These are phyloP conservation scores for Auriculariales sp. DNA, from an alignment of 768 basidiomycete species.

Conservation along the genomic window DNA sequence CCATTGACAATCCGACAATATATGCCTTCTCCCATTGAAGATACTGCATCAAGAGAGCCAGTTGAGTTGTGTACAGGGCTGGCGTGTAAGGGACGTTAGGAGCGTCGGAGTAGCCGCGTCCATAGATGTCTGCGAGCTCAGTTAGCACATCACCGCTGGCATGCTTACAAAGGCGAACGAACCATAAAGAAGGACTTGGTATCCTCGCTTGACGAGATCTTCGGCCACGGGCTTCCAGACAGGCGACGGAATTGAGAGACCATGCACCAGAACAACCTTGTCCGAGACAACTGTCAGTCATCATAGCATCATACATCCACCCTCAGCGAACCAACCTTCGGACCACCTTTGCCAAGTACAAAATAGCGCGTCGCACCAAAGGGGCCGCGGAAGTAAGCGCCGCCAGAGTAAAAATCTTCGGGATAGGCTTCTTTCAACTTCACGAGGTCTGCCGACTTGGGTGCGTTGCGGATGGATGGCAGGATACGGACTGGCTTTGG, in stretches of 20 bases:
- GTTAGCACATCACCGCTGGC: background rate
- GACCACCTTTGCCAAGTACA: constrained; percentile 27
- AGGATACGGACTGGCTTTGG: background rate
- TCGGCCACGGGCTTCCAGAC: constrained; percentile 69
- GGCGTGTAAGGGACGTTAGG: constrained; percentile 55
- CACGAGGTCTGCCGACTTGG: background rate
- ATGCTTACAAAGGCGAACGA: constrained; percentile 5
- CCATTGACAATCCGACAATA: constrained; percentile 67
- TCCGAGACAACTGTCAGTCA: background rate
- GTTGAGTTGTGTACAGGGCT: constrained; percentile 53
- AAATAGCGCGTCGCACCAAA: background rate
- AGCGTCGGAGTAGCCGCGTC: constrained; percentile 72
- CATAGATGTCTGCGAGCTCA: constrained; percentile 65
- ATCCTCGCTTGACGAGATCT: constrained; percentile 44
- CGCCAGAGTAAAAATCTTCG: constrained; percentile 41
- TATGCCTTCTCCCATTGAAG: constrained; percentile 54
- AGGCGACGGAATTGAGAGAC: constrained; percentile 61
- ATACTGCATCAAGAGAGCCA: constrained; percentile 70
- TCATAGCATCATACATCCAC: background rate
- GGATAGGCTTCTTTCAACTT: constrained; percentile 37
- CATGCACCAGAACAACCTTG: constrained; percentile 71
- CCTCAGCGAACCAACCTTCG: constrained; percentile 2
- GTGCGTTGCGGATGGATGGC: background rate
- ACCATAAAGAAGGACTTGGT: constrained; percentile 69
- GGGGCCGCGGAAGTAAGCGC: constrained; percentile 4